phyloP scores from a whole-genome alignment of 2,329 filamentous ascomycete genomes.

The Fusarium camptoceras region DNA sequence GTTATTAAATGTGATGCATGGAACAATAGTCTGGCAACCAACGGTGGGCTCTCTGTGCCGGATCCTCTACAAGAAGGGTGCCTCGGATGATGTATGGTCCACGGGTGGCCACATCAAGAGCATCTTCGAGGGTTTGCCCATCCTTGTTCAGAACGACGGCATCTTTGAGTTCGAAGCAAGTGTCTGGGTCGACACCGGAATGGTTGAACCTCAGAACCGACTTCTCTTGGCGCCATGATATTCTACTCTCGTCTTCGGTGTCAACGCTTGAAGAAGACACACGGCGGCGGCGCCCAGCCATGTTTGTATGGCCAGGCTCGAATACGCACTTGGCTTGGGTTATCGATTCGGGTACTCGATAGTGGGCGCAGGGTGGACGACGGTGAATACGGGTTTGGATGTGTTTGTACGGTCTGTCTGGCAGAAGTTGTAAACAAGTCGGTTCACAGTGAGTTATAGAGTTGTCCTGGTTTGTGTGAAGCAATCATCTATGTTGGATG shows the following conservation, averaged over 20 bases:
- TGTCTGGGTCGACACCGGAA: conserved; percentile 60
- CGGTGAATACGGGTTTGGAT: background rate
- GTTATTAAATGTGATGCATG: conserved; percentile 26
- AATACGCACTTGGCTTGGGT: conserved; percentile 3
- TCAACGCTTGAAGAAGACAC: conserved; percentile 60
- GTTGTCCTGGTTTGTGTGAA: background rate
- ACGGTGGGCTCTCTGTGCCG: conserved; percentile 53
- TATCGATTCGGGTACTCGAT: background rate
- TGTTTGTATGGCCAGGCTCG: conserved; percentile 49
- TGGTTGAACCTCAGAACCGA: conserved; percentile 49
- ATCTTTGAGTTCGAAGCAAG: conserved; percentile 70
- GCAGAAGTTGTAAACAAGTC: background rate
- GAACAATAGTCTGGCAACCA: conserved; percentile 36
- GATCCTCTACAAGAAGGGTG: conserved; percentile 64
- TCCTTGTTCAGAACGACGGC: conserved; percentile 68
- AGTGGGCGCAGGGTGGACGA: background rate
- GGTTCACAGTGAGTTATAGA: background rate
- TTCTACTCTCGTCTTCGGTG: conserved; percentile 54
- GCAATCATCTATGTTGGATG: background rate
- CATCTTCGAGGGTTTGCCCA: conserved; percentile 66
- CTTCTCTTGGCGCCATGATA: conserved; percentile 52
- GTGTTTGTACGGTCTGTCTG: background rate
- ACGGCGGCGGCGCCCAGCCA: conserved; percentile 56
- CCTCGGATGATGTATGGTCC: conserved; percentile 73
- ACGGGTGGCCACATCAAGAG: conserved; percentile 69